Conservation (phyloP, 306 rosid species). For the Fragaria nilgerrensis region DNA sequence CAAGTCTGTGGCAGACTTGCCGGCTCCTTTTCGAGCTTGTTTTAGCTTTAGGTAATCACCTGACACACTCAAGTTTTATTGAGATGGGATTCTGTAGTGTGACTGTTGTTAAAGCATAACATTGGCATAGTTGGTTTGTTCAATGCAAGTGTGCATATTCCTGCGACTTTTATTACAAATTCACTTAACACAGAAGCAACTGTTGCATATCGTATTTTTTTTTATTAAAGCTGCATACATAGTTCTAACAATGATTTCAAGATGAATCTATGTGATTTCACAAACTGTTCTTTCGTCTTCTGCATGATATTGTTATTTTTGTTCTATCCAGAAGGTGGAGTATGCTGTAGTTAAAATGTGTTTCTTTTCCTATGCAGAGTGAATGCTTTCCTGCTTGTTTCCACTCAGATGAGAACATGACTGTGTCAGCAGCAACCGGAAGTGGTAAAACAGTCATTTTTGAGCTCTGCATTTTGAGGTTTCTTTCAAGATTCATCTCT, state of each 20-base stretch:
- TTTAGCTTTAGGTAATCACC: conserved; percentile 80
- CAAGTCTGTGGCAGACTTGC: conserved; percentile 82
- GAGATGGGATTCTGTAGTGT: conserved; percentile 16
- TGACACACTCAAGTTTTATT: neutral
- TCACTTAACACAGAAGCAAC: neutral
- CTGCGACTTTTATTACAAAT: neutral
- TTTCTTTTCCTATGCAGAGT: conserved; percentile 70
- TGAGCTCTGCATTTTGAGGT: conserved; percentile 92
- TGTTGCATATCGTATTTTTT: neutral
- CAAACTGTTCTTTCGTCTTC: too few relatives aligned
- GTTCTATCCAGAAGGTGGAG: neutral
- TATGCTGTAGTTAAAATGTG: neutral
- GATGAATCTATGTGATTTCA: neutral
- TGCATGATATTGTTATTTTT: neutral
- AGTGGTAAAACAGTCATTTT: conserved; percentile 96
- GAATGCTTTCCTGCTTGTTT: conserved; percentile 90
- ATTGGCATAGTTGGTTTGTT: neutral
- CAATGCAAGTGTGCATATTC: neutral
- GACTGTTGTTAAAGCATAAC: conserved; percentile 11
- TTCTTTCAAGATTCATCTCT: conserved; percentile 72
- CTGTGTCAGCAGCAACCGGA: conserved; percentile 95
- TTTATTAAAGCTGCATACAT: neutral
- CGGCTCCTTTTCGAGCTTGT: conserved; percentile 60
- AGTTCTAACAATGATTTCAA: neutral
- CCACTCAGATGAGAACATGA: conserved; percentile 87